phyloP scores from a whole-genome alignment of 345 rosid genomes.

The Conringia planisiliqua region DNA sequence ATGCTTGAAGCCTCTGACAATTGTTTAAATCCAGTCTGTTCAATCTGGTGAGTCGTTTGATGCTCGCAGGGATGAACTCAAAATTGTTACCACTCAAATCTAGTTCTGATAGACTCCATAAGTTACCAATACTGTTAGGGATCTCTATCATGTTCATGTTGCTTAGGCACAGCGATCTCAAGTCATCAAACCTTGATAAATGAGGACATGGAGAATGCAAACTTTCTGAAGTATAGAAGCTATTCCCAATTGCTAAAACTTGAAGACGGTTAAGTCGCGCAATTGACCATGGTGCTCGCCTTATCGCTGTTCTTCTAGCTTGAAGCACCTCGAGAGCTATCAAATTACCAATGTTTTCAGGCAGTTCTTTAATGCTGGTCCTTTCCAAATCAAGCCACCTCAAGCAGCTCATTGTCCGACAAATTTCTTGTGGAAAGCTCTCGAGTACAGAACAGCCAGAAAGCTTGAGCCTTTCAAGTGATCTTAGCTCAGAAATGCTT shows the following conservation, averaged over 20 bases:
- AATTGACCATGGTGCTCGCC: constrained; percentile 17
- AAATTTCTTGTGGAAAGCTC: constrained; percentile 26
- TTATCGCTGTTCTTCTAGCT: constrained; percentile 27
- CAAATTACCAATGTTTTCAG: constrained; percentile 29
- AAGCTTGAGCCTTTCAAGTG: constrained; percentile 28
- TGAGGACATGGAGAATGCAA: constrained; percentile 16
- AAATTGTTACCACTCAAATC: constrained; percentile 35
- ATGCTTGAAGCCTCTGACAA: constrained; percentile 34
- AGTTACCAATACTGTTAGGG: constrained; percentile 26
- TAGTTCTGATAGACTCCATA: constrained; percentile 20
- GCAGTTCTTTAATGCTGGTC: constrained; percentile 28
- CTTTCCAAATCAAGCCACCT: constrained; percentile 28
- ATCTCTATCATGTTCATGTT: constrained; percentile 27
- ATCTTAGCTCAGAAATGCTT: constrained; percentile 30
- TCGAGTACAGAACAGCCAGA: constrained; percentile 32
- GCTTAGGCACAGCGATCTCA: constrained; percentile 28
- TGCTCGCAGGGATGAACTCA: constrained; percentile 23
- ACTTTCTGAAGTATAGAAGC: neutral
- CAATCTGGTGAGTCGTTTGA: constrained; percentile 29
- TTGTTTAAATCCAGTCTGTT: neutral
- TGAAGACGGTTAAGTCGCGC: constrained; percentile 17
- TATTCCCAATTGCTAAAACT: constrained; percentile 13
- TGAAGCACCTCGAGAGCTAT: constrained; percentile 28
- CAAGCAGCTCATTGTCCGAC: constrained; percentile 28
- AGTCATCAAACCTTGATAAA: constrained; percentile 24